Percentiles rank a stretch among this genome's conserved stretches.
phyloP scores from a whole-genome alignment of 2,329 filamentous ascomycete species.

The Mycosphaerella sp. region DNA sequence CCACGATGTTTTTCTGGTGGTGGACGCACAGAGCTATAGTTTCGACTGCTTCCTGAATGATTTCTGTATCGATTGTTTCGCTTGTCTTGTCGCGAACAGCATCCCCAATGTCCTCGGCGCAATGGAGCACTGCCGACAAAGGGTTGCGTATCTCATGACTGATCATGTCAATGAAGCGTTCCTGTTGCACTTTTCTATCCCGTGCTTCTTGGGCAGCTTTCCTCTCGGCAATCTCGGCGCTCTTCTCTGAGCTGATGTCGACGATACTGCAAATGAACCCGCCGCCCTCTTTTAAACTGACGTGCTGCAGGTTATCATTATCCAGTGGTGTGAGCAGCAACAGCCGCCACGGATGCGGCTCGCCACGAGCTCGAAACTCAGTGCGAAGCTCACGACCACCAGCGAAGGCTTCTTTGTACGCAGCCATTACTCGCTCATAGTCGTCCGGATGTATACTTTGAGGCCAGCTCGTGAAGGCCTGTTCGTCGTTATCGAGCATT shows the following conservation, averaged over 20 bases:
- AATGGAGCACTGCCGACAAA: conserved; percentile 36
- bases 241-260: conserved; percentile 43
- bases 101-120: conserved; percentile 39
- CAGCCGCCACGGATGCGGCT: conserved; percentile 36
- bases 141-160: conserved; percentile 37
- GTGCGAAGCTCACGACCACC: conserved; percentile 36
- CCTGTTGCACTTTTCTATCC: conserved; percentile 42
- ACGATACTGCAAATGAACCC: conserved; percentile 44
- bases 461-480: conserved; percentile 42
- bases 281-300: conserved; percentile 32
- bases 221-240: conserved; percentile 38
- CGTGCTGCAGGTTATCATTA: conserved; percentile 33
- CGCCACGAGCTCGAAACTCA: conserved; percentile 38
- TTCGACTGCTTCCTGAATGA: conserved; percentile 26
- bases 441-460: conserved; percentile 42
- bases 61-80: conserved; percentile 17
- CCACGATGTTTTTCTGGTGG: conserved; percentile 38
- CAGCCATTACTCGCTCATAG: conserved; percentile 41
- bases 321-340: conserved; percentile 40
- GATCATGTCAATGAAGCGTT: conserved; percentile 44
- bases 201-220: conserved; percentile 39
- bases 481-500: conserved; percentile 32
- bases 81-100: conserved; percentile 18
- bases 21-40: conserved; percentile 40
- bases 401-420: conserved; percentile 40